phyloP scores from a whole-genome alignment of 495 filamentous ascomycete species.

The Friedmanniomyces simplex region DNA sequence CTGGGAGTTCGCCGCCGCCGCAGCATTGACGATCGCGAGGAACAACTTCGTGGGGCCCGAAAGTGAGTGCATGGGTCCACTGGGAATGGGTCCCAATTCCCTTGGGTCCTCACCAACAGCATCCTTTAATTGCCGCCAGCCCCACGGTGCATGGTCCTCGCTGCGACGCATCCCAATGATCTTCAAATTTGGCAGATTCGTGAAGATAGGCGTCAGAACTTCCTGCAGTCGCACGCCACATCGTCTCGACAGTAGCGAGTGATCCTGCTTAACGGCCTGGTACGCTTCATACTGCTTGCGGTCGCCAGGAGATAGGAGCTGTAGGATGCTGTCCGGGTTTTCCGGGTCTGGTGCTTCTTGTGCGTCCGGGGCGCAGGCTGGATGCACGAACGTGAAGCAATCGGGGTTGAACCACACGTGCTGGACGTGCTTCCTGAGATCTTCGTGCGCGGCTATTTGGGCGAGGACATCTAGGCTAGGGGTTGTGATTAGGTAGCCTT shows the following conservation, averaged over 20 bases:
- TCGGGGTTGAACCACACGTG: slow-evolving; percentile 24
- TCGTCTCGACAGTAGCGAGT: neutral
- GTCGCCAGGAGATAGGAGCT: neutral
- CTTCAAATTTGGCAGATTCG: slow-evolving; percentile 11
- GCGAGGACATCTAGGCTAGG: slow-evolving; percentile 2
- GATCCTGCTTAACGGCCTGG: slow-evolving; percentile 6
- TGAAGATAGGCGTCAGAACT: neutral
- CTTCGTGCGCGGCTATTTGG: slow-evolving; percentile 3
- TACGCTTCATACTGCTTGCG: slow-evolving; percentile 2
- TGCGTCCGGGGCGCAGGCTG: slow-evolving; percentile 5
- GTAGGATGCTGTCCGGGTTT: slow-evolving; percentile 1
- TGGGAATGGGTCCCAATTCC: slow-evolving; percentile 6
- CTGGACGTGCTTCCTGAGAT: slow-evolving; percentile 12
- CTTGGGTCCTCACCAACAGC: slow-evolving; percentile 16
- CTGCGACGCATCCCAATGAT: slow-evolving; percentile 18
- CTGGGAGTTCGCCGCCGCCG: neutral
- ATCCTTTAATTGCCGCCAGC: slow-evolving; percentile 6
- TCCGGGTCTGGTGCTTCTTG: neutral
- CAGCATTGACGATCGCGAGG: slow-evolving; percentile 5
- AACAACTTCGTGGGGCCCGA: slow-evolving; percentile 15
- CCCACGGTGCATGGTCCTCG: slow-evolving; percentile 19
- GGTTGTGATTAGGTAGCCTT: slow-evolving; percentile 18
- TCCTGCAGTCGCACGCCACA: neutral
- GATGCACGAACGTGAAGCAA: slow-evolving; percentile 11
- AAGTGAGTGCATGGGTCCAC: neutral